Conservation (phyloP, 352 stramenopile species). For the Globisporangium cystogenes region DNA sequence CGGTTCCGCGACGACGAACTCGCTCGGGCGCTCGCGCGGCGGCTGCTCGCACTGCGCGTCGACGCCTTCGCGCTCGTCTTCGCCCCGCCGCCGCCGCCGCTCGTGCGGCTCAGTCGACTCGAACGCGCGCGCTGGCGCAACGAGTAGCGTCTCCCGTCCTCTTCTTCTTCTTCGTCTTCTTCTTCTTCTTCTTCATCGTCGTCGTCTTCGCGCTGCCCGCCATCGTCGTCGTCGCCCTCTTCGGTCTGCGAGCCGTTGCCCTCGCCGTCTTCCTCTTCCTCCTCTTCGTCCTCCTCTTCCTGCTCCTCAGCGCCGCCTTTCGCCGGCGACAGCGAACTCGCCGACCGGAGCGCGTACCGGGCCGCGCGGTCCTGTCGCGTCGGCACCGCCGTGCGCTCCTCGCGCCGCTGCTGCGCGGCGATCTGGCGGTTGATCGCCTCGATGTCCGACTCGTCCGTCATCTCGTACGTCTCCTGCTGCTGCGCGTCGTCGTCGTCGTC, state of each 20-base stretch:
- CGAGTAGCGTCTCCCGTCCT: slow-evolving; percentile 11
- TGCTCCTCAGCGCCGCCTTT: slow-evolving; percentile 19
- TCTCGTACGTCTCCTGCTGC: slow-evolving; percentile 23
- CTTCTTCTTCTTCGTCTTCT: slow-evolving; percentile 1
- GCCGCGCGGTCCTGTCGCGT: slow-evolving; percentile 20
- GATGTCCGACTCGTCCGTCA: slow-evolving; percentile 43
- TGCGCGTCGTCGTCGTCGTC: slow-evolving; percentile 22
- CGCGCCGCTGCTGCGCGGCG: slow-evolving; percentile 35
- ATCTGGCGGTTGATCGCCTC: slow-evolving; percentile 50
- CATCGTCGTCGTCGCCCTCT: slow-evolving; percentile 23
- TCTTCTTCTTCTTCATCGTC: slow-evolving; percentile 5
- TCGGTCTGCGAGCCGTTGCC: slow-evolving; percentile 19
- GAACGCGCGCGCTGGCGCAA: slow-evolving; percentile 6
- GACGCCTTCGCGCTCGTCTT: not conserved
- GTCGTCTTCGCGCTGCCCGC: slow-evolving; percentile 13
- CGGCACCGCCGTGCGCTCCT: slow-evolving; percentile 18
- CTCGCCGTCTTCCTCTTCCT: slow-evolving; percentile 18
- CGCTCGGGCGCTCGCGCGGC: not conserved
- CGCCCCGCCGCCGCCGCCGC: slow-evolving; percentile 16
- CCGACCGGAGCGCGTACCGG: slow-evolving; percentile 56
- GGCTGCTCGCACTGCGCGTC: slow-evolving; percentile 3
- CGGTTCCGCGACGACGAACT: not conserved
- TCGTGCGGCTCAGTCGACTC: slow-evolving; percentile 7
- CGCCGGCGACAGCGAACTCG: slow-evolving; percentile 23
- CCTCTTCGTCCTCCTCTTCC: slow-evolving; percentile 12